These are phyloP conservation scores for Candida tammaniensis DNA, from an alignment of 805 yeast genomes.

Conservation along the genomic window DNA sequence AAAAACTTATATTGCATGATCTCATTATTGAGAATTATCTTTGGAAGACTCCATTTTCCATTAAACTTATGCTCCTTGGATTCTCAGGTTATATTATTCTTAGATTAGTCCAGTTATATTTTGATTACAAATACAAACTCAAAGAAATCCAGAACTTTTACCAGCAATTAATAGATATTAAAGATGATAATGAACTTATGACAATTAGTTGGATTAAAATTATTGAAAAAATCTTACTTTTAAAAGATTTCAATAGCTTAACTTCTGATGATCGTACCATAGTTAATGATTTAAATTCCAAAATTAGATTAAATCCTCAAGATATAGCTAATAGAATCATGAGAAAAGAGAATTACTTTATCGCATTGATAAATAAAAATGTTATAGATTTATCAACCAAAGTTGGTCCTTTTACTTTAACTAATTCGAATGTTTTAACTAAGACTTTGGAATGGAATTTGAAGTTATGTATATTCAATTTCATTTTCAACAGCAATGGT, in stretches of 20 bases:
- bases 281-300: slow-evolving; percentile 58
- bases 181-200: slow-evolving; percentile 75
- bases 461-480: slow-evolving; percentile 82
- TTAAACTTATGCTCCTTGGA: slow-evolving; percentile 62
- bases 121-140: slow-evolving; percentile 60
- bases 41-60: slow-evolving; percentile 36
- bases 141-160: slow-evolving; percentile 77
- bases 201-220: slow-evolving; percentile 92
- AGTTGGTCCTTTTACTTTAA: slow-evolving; percentile 12
- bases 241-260: slow-evolving; percentile 78
- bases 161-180: slow-evolving; percentile 62
- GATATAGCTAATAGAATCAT: slow-evolving; percentile 92
- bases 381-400: slow-evolving; percentile 61
- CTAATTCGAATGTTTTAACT: slow-evolving; percentile 52
- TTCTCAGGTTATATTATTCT: slow-evolving; percentile 53
- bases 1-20: slow-evolving; percentile 23
- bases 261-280: slow-evolving; percentile 27
- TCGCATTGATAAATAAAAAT: slow-evolving; percentile 81
- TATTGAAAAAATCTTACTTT: slow-evolving; percentile 66
- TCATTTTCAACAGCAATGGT: slow-evolving; percentile 78
- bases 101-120: slow-evolving; percentile 51
- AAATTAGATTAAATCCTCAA: slow-evolving; percentile 81
- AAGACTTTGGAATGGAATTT: slow-evolving; percentile 94
- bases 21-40: slow-evolving; percentile 43
- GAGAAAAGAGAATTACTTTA: slow-evolving; percentile 92